Evolutionary conservation across 768 basidiomycete genomes (phyloP), one percentile per base, ranked within the genome.

Genomic region (Hydnomerulius pinastri): DNA sequence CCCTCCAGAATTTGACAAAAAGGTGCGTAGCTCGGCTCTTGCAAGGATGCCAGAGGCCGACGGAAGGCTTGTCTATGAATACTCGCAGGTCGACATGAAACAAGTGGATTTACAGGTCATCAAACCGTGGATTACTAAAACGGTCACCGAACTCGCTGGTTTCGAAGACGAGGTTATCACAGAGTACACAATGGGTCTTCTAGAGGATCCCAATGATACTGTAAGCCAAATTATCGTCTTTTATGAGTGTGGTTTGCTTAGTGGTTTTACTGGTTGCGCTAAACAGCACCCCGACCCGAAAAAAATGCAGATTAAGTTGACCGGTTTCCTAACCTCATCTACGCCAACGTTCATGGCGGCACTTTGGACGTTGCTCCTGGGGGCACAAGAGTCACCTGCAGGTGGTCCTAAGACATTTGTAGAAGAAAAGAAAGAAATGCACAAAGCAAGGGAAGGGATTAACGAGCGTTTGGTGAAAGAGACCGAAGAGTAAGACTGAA

Each of bases 91-190:
- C 37, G 95, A 98, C 67, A 88, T 95, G 82, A 83, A 91, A 29
- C 95, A 98, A 77, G 93, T 98, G 53, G 96, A 98, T 68, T 61
- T 98, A 53, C 76, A 80, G 15, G 93, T 98, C 59, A 90, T 99
- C 64, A 78, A 90, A 51, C 92, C 93, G 3, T 99, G 97, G 97
- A 86, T 98, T 53, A 89, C 91, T 12, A 93, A 92, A 77, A 90
- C 91, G 70, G 87, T 97, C 49, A 81, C 88, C 4, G 90, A 94
- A 50, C 79, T 97, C 18, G 83, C 94, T 36, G 92, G 95, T 2
- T 84, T 98, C 30, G 97, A 99, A 62, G 97, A 99, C 69, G 97
- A 99, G 66, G 86, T 99, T 37, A 86, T 98, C 35, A 85, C 98
- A 24, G 96, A 98, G 64, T 98, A 97, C 64, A 92, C 93, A 15